Base-by-base conservation (phyloP, 2,329 filamentous ascomycete genomes). In the Pezicula neosporulosa region DNA sequence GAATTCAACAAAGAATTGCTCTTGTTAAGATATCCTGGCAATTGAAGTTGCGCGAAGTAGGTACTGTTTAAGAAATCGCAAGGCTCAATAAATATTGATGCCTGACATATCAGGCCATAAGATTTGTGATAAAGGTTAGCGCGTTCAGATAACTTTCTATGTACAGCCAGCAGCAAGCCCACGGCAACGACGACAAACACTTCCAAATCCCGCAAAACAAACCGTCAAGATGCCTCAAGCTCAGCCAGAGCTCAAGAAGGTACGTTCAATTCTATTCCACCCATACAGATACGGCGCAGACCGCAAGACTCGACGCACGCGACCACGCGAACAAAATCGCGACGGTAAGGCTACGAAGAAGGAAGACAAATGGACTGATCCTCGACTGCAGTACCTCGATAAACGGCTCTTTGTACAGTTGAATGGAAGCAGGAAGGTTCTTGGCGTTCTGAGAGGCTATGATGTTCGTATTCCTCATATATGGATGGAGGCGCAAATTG, bases 171-270 rank as follows among this genome's bases (percentile, higher is more conserved):
- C 24, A 35, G 27, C 27, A 16, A 46, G 44, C 27, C 18, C 39
- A 42, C 18, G 18, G 12, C 21, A 27, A n/a, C 37, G 21, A 18
- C 42, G 38, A 13, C 51, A 61, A 63, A 24, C 24, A 24, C 50
- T 56, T 53, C 50, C 58, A 56, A 60, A 44, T 62, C 45, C 55
- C 7, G 50, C 56, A 37, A 44, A 60, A 53, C 21, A 45, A 51
- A 53, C 51, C 44, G 47, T 60, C 62, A 67, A 78, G 61, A 99
- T 99, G 94, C 90, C 94, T 76, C 93, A 95, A 85, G 92, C 94
- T 70, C 94, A 97, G 76, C 94, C 94, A 65, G 95, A 99, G 78
- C 83, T 99, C 58, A 99, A 97, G 77, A 99, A 97, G 85, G 94
- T 95, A 74, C 53, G 68, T 68, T 43, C 33, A 48, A 48, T 45